Evolutionary conservation across 192 early-diverging fungal genomes (phyloP).

Genomic region (Linnemannia zychae): DNA sequence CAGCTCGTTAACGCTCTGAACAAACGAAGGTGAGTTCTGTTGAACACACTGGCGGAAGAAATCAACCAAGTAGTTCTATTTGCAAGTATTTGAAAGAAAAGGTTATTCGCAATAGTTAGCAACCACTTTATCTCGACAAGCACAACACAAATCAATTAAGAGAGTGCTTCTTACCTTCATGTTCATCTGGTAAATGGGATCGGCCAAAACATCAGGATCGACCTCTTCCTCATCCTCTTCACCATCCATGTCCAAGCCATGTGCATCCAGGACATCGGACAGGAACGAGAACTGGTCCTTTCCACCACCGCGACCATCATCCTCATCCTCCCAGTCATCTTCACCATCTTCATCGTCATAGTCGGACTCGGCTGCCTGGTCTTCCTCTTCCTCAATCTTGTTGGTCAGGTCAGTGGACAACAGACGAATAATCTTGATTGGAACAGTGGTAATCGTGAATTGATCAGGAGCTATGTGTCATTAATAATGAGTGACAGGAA

Average conservation of each 20-base stretch:
- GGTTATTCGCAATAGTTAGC: conserved; percentile 12
- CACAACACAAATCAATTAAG: not conserved
- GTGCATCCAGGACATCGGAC: conserved; percentile 25
- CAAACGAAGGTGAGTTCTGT: conserved; percentile 57
- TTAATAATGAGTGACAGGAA: conserved; percentile 1
- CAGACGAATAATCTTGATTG: conserved; percentile 89
- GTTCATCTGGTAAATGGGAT: conserved; percentile 76
- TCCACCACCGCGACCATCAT: conserved; percentile 53
- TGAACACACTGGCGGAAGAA: conserved; percentile 71
- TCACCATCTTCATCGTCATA: conserved; percentile 67
- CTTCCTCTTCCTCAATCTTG: conserved; percentile 69
- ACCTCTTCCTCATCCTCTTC: conserved; percentile 71
- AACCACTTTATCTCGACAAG: not conserved
- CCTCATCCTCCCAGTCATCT: conserved; percentile 69
- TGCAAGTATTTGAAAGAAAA: not conserved
- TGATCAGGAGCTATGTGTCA: conserved; percentile 76
- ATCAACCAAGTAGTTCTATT: conserved; percentile 66
- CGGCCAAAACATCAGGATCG: conserved; percentile 75
- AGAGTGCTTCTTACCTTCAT: conserved; percentile 66
- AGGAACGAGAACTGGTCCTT: conserved; percentile 51
- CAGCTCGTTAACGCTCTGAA: conserved; percentile 36
- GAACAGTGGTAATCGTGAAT: conserved; percentile 81
- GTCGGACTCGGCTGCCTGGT: conserved; percentile 66
- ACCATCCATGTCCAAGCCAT: conserved; percentile 55
- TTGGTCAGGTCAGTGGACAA: conserved; percentile 84